Evolutionary conservation across 345 rosid species (phyloP), one percentile per base, ranked within the genome.

Genomic region (Bruguiera parviflora): DNA sequence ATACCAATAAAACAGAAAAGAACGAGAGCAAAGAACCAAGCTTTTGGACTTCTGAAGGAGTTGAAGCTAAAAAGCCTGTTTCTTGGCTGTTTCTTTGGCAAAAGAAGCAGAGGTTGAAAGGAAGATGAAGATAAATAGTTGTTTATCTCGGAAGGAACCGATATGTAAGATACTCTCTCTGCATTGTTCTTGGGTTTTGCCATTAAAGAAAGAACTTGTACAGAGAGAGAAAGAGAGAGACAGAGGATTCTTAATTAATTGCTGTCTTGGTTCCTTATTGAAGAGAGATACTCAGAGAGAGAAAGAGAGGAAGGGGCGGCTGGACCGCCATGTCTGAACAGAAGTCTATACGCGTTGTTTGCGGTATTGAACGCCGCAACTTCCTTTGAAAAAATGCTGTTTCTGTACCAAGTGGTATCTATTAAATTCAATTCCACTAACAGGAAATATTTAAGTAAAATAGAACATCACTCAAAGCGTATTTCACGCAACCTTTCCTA

Each of bases 1-100:
- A 90, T 73, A 6, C 84, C 84, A 24, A 89, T 63, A 62, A 95
- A 76, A 39, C 88, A 82, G 63, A 84, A 78, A 9, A 87, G 78
- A 77, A 88, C 79, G 49, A 94, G 82, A 61, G 78, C 75, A 47
- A 81, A 82, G 63, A 79, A 76, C 89, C 90, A 88, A 20, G 83
- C 66, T 75, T 75, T 78, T n/a, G 88, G 86, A 73, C 75, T 84
- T 71, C 73, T 79, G 65, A 72, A 83, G 9, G 75, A 76, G 61
- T 28, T 60, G 65, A 60, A 19, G 49, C 51, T 28, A 22, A 77
- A 70, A 61, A 75, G 70, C 58, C 43, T 83, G 65, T 15, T 78
- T 64, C 79, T 74, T 57, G 84, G 69, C 29, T 85, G 66, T 66
- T 69, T 69, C 64, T 84, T 92, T 8, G 95, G 88, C 8, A 96